phyloP scores from a whole-genome alignment of 176 grass and related monocot genomes.

The Carex littledalei region DNA sequence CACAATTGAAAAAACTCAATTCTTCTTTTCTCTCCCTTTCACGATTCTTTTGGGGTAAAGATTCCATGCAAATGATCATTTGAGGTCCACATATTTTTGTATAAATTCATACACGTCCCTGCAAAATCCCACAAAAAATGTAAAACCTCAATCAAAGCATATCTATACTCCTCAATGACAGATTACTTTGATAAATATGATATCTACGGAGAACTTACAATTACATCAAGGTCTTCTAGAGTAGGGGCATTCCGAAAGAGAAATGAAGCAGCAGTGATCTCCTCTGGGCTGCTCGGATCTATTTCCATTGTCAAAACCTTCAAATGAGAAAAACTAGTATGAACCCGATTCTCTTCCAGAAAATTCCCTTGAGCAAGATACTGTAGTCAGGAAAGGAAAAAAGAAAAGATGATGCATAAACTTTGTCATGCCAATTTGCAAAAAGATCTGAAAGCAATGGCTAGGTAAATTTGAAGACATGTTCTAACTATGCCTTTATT shows the following conservation, averaged over 20 bases:
- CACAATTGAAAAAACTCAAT: neutral
- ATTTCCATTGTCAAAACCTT: conserved; percentile 17
- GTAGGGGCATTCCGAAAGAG: neutral
- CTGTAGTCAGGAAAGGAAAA: neutral
- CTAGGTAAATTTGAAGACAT: neutral
- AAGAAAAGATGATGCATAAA: neutral
- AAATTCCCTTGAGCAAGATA: conserved; percentile 16
- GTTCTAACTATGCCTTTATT: neutral
- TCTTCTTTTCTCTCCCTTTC: neutral
- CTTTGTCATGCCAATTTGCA: neutral
- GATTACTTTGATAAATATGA: neutral
- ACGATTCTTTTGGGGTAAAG: too few species aligned
- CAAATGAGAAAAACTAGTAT: neutral
- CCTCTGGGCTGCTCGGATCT: neutral
- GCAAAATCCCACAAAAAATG: neutral
- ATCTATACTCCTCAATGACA: too few species aligned
- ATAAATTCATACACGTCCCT: neutral
- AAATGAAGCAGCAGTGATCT: neutral
- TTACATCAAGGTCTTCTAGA: conserved; percentile 13
- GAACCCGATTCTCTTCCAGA: neutral
- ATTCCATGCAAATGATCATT: neutral
- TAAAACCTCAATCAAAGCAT: neutral
- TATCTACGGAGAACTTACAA: conserved; percentile 1
- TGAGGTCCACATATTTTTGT: neutral
- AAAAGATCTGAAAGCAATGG: neutral